A percentile compares a stretch with the other conserved stretches of the same genome.
These are phyloP conservation scores for Prunus yedoensis DNA, from an alignment of 331 rosid genomes.

Conservation along the genomic window DNA sequence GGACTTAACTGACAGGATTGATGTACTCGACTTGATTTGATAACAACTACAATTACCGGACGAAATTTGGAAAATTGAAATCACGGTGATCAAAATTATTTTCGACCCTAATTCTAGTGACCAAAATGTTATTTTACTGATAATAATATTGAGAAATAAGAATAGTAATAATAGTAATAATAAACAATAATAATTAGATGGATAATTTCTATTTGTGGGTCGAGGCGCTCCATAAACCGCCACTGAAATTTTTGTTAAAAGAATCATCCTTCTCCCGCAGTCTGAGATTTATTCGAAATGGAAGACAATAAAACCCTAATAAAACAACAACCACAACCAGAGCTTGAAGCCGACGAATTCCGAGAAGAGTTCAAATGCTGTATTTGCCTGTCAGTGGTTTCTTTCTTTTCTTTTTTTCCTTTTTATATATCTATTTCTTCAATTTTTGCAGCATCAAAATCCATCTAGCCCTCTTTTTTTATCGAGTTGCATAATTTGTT, in stretches of 20 bases:
- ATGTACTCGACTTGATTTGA: too few relatives aligned
- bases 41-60: too few relatives aligned
- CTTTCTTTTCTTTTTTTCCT: background rate
- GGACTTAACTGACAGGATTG: too few relatives aligned
- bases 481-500: background rate
- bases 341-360: background rate
- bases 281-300: conserved; percentile 7
- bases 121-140: too few relatives aligned
- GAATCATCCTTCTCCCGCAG: background rate
- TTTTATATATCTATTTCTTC: background rate
- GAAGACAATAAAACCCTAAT: conserved; percentile 3
- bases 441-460: background rate
- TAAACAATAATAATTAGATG: too few relatives aligned
- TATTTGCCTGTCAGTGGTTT: conserved; percentile 8
- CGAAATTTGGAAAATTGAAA: too few relatives aligned
- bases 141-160: too few relatives aligned
- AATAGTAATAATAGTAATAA: too few relatives aligned
- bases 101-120: too few relatives aligned
- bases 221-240: background rate
- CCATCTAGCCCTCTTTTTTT: background rate
- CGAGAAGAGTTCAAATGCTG: conserved; percentile 18
- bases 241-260: background rate
- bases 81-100: too few relatives aligned
- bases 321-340: background rate
- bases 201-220: too few relatives aligned